Percentiles rank a stretch among this genome's conserved stretches.
Evolutionary conservation across 2,329 filamentous ascomycete species (phyloP).

Genomic region (Botrytis fragariae): DNA sequence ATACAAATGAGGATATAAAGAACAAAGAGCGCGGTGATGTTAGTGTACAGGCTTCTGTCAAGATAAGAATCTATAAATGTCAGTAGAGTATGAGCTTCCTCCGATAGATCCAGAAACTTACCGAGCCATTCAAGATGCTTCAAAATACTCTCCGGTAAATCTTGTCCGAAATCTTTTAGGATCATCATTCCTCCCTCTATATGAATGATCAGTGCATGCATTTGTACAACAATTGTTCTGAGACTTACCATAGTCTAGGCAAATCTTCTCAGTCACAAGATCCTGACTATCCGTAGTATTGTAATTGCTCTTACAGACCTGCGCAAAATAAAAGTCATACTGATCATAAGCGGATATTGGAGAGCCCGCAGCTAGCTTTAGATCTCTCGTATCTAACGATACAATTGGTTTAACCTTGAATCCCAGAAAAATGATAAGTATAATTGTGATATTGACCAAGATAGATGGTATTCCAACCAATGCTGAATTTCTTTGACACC

Average conservation of each 20-base stretch:
- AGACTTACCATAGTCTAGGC: too few species aligned
- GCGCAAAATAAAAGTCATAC: neutral
- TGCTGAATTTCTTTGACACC: neutral
- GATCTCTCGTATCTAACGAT: neutral
- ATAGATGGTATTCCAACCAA: too few species aligned
- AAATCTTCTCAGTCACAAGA: too few species aligned
- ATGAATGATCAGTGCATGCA: too few species aligned
- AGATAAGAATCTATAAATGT: neutral
- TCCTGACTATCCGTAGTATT: neutral
- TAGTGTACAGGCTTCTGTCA: too few species aligned
- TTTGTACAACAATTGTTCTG: too few species aligned
- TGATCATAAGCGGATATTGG: neutral
- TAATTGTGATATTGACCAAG: too few species aligned
- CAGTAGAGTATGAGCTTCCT: too few species aligned
- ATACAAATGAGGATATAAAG: too few species aligned
- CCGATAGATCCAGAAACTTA: neutral
- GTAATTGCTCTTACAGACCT: neutral
- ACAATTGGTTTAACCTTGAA: neutral
- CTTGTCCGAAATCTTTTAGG: neutral
- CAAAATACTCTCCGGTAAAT: too few species aligned
- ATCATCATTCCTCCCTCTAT: neutral
- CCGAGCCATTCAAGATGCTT: neutral
- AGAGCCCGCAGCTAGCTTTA: neutral
- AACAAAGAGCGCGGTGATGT: too few species aligned
- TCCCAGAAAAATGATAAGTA: too few species aligned